Evolutionary conservation across 345 rosid genomes (phyloP).

Genomic region (Aquilaria malaccensis): DNA sequence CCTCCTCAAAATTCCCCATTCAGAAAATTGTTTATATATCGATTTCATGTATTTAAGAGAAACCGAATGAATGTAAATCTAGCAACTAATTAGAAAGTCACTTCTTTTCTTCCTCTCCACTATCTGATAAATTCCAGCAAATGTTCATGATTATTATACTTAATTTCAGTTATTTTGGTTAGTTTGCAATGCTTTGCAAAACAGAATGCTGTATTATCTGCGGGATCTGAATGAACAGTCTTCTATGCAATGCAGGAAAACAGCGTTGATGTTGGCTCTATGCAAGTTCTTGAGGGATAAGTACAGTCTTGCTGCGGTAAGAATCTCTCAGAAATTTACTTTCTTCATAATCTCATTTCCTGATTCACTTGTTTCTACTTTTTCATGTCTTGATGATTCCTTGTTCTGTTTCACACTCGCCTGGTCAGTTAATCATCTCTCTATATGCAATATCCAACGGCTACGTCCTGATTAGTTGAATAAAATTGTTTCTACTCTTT

Average conservation of each 20-base stretch:
- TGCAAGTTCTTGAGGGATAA: slow-evolving; percentile 70
- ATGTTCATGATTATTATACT: background rate
- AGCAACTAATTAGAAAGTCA: too few species aligned
- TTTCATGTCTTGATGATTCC: too few species aligned
- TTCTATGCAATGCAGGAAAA: slow-evolving; percentile 48
- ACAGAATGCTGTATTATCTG: background rate
- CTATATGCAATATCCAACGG: too few species aligned
- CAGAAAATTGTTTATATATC: too few species aligned
- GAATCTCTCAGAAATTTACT: slow-evolving; percentile 16
- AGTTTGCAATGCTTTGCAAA: background rate
- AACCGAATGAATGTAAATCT: too few species aligned
- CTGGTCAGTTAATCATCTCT: too few species aligned
- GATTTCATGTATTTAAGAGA: too few species aligned
- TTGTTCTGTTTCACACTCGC: too few species aligned
- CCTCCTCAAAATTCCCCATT: too few species aligned
- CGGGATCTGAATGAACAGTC: slow-evolving; percentile 8
- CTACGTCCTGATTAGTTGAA: too few species aligned
- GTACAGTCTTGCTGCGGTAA: slow-evolving; percentile 96
- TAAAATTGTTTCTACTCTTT: too few species aligned
- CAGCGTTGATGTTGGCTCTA: slow-evolving; percentile 86
- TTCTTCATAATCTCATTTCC: background rate
- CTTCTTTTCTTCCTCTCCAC: background rate
- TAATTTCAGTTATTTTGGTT: background rate
- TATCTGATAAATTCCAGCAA: background rate
- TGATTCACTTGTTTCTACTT: background rate